Evolutionary conservation across 768 basidiomycete genomes (phyloP).

Genomic region (Amanita phalloides): DNA sequence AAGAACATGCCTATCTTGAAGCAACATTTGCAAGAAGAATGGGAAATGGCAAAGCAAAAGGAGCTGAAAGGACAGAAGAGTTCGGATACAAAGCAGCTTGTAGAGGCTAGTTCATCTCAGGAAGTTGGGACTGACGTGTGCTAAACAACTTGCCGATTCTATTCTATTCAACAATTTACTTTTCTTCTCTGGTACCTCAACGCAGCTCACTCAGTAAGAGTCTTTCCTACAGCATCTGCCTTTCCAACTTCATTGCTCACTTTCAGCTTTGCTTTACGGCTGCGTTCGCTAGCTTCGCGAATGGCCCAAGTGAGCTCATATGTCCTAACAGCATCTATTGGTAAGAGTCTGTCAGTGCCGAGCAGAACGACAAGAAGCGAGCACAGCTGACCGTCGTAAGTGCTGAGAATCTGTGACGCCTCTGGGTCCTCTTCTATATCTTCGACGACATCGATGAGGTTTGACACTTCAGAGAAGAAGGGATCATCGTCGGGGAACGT

Average conservation of each 20-base stretch:
- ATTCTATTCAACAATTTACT: background rate
- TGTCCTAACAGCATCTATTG: conserved; percentile 70
- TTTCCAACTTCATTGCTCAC: conserved; percentile 18
- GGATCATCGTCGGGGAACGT: conserved; percentile 79
- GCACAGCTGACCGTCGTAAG: conserved; percentile 59
- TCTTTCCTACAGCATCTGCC: conserved; percentile 5
- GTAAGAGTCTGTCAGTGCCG: conserved; percentile 1
- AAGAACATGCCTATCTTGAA: conserved; percentile 72
- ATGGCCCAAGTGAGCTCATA: conserved; percentile 95
- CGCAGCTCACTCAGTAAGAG: background rate
- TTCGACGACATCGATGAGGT: conserved; percentile 83
- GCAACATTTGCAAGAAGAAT: conserved; percentile 66
- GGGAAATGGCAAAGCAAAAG: conserved; percentile 36
- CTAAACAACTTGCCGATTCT: background rate
- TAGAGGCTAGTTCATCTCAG: background rate
- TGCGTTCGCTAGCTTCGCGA: conserved; percentile 64
- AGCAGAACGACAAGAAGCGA: background rate
- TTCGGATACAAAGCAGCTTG: conserved; percentile 18
- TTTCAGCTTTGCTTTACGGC: conserved; percentile 36
- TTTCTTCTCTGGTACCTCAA: background rate
- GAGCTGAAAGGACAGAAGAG: conserved; percentile 27
- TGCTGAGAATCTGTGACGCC: conserved; percentile 66
- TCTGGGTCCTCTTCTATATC: conserved; percentile 84
- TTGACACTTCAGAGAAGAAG: conserved; percentile 89
- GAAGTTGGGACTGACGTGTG: background rate